Evolutionary conservation across 768 basidiomycete species (phyloP).

Genomic region (Clitopilus hobsonii): DNA sequence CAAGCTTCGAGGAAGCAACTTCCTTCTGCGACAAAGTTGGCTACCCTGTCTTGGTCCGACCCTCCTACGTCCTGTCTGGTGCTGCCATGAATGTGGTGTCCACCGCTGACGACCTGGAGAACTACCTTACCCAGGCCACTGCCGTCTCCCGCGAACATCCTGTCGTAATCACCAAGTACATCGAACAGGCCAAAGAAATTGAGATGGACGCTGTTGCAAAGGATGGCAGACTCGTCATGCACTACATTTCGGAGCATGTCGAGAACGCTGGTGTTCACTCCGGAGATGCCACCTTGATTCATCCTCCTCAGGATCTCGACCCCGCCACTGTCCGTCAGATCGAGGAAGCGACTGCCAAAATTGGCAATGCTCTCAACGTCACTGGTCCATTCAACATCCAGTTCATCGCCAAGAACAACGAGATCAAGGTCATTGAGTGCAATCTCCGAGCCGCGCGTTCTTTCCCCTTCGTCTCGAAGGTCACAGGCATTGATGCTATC

Average conservation of each 20-base stretch:
- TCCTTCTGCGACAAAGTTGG: slow-evolving; percentile 90
- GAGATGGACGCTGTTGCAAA: slow-evolving; percentile 99
- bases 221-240: slow-evolving; percentile 98
- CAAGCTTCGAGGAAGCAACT: slow-evolving; percentile 83
- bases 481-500: slow-evolving; percentile 95
- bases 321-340: slow-evolving; percentile 95
- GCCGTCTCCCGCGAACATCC: slow-evolving; percentile 96
- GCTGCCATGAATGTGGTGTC: slow-evolving; percentile 99
- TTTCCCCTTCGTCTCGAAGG: slow-evolving; percentile 98
- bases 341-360: slow-evolving; percentile 95
- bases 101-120: slow-evolving; percentile 83
- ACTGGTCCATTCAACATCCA: slow-evolving; percentile 99
- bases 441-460: slow-evolving; percentile 96
- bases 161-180: slow-evolving; percentile 98
- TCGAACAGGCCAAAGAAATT: slow-evolving; percentile 99
- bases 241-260: slow-evolving; percentile 98
- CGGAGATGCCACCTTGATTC: slow-evolving; percentile 96
- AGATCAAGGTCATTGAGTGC: slow-evolving; percentile 99
- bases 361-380: slow-evolving; percentile 95
- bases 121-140: slow-evolving; percentile 91
- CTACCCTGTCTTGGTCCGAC: slow-evolving; percentile 94
- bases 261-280: slow-evolving; percentile 99
- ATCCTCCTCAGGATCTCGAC: slow-evolving; percentile 97
- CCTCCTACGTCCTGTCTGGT: slow-evolving; percentile 98
- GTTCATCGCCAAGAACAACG: slow-evolving; percentile 99